A percentile compares a stretch with the other conserved stretches of the same genome.
These are phyloP conservation scores for Colletotrichum musae DNA, from an alignment of 2,329 filamentous ascomycete species.

Conservation along the genomic window DNA sequence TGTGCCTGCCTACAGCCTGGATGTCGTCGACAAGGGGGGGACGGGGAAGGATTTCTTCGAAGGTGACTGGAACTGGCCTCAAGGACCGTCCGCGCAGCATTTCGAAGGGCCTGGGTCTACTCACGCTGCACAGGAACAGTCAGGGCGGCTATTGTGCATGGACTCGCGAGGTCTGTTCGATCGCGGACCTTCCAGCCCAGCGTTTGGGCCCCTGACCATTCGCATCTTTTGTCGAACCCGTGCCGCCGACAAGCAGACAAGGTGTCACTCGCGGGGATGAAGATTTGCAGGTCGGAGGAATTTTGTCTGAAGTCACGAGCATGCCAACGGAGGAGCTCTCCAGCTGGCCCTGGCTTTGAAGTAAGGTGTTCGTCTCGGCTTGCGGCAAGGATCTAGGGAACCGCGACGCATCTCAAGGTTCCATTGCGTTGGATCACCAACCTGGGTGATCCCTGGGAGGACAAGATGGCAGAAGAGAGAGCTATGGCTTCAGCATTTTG, in stretches of 20 bases:
- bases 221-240: constrained; percentile 2
- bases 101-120: constrained; percentile 5
- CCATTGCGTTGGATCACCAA: constrained; percentile 1
- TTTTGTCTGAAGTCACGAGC: constrained; percentile 14
- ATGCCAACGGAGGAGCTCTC: constrained; percentile 3
- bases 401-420: neutral
- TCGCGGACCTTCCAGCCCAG: constrained; percentile 8
- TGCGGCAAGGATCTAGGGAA: constrained; percentile 17
- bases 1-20: neutral
- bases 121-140: constrained; percentile 7
- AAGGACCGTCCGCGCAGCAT: neutral
- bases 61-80: neutral
- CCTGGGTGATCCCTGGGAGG: neutral
- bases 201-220: neutral
- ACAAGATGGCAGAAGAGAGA: too few relatives aligned
- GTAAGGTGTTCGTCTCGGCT: constrained; percentile 20
- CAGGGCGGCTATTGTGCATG: constrained; percentile 22
- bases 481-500: constrained; percentile 11
- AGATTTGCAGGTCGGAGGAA: neutral
- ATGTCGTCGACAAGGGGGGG: neutral
- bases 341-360: neutral
- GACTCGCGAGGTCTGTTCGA: neutral
- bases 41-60: neutral
- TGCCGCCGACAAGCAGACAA: neutral
- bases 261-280: neutral